These are phyloP conservation scores for Luffa acutangula DNA, from an alignment of 306 rosid species.

Conservation along the genomic window DNA sequence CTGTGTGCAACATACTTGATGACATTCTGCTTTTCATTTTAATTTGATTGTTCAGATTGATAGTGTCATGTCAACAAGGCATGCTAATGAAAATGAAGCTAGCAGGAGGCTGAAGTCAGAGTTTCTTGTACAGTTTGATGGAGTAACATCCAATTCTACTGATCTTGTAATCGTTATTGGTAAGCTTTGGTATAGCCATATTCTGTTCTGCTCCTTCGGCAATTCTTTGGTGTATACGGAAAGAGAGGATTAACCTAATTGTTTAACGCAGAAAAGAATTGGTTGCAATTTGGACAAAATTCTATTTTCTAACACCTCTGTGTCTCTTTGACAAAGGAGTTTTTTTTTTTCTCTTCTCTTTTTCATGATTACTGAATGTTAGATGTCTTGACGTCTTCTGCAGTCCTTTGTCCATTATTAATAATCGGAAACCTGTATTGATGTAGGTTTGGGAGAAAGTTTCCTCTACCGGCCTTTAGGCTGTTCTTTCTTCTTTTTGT, in stretches of 20 bases:
- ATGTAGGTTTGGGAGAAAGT: neutral
- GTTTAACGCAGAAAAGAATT: neutral
- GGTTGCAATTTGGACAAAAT: neutral
- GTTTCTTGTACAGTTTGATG: constrained; percentile 95
- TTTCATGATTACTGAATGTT: too few species aligned
- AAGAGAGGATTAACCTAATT: neutral
- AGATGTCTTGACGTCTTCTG: too few species aligned
- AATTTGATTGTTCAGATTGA: constrained; percentile 53
- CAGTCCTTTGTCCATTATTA: neutral
- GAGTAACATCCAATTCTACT: constrained; percentile 79
- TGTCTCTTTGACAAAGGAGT: neutral
- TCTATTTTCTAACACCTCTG: neutral
- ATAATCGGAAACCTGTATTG: neutral
- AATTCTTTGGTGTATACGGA: neutral
- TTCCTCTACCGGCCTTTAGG: neutral
- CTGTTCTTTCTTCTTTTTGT: neutral
- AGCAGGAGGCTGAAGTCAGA: constrained; percentile 95
- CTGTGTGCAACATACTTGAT: neutral
- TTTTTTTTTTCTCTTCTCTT: too few species aligned
- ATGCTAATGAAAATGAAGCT: constrained; percentile 77
- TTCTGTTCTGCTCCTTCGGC: neutral
- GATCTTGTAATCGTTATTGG: constrained; percentile 91
- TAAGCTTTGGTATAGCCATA: constrained; percentile 23
- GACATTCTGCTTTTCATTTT: neutral
- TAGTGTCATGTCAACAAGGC: constrained; percentile 89